These are phyloP conservation scores for Penicillium diatomitis DNA, from an alignment of 495 filamentous ascomycete genomes.

Conservation along the genomic window DNA sequence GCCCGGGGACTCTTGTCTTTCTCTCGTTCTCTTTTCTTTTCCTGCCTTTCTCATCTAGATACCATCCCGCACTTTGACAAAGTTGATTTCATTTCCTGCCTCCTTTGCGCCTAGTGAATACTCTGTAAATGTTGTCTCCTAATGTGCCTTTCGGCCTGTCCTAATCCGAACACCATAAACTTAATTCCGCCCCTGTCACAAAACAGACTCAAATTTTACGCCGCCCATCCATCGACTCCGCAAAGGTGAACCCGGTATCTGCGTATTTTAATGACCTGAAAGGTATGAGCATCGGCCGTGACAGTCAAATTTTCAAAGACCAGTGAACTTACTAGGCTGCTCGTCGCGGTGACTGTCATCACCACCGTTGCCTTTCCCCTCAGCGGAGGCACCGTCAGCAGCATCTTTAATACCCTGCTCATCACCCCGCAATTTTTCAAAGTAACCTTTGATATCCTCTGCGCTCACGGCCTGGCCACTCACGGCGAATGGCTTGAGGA, in stretches of 20 bases:
- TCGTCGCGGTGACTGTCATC: slow-evolving; percentile 19
- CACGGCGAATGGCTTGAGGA: slow-evolving; percentile 88
- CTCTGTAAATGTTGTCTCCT: too few species aligned
- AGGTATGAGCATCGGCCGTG: neutral
- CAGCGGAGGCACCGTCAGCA: slow-evolving; percentile 25
- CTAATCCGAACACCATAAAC: too few species aligned
- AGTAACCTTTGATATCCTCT: slow-evolving; percentile 93
- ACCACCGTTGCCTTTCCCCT: slow-evolving; percentile 11
- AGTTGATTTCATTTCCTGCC: too few species aligned
- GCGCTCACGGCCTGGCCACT: slow-evolving; percentile 75
- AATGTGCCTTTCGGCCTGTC: too few species aligned
- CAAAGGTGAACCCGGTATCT: too few species aligned
- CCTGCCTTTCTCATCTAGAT: too few species aligned
- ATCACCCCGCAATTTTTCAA: slow-evolving; percentile 87
- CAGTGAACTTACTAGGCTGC: slow-evolving; percentile 27
- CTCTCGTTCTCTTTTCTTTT: neutral
- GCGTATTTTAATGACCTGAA: too few species aligned
- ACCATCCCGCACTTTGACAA: too few species aligned
- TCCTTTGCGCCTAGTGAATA: too few species aligned
- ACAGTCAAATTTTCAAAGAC: neutral
- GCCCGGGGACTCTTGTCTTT: neutral
- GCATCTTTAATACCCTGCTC: slow-evolving; percentile 48
- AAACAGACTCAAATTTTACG: too few species aligned
- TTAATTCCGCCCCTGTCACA: too few species aligned
- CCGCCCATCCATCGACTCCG: too few species aligned